Base-by-base conservation (phyloP, 2,329 filamentous ascomycete genomes). In the Xylariaceae sp. region DNA sequence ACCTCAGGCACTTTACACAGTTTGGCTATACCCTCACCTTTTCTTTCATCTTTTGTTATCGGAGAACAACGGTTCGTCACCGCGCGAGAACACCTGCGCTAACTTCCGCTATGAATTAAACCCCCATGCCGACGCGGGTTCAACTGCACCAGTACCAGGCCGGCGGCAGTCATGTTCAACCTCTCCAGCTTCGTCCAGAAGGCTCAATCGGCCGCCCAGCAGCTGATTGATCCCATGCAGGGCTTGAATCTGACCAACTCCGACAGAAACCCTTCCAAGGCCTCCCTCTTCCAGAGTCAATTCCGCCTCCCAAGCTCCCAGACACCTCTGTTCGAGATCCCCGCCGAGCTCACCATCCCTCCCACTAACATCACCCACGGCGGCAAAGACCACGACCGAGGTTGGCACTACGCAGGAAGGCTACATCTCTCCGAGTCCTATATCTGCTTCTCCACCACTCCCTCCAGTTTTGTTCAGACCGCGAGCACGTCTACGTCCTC, bases 401-500 rank as follows among this genome's bases (percentile, higher is more conserved):
- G 92, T 65, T 96, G 90, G 76, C 90, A 93, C 72, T 98, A 99
- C 78, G 87, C 88, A 21, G 95, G 95, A 47, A 93, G 93, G 75
- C 84, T 99, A 49, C 94, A 99, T 73, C 80, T 99, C 62, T 97
- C 92, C 74, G 94, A 99, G 77, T 86, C 90, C 67, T 99, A 90
- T 76, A 87, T 99, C 67, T 98, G 93, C 81, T 99, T 99, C 79
- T 97, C 93, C 0, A 97, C 95, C 6, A 91, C 95, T 49, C 88
- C 91, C 14, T 90, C 92, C 8, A 96, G 92, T 77, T 97, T 97
- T 75, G 75, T 91, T 37, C 87, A 87, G 62, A 88, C 89, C 0
- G 89, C 94, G 14, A 96, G 87, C 73, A 86, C 89, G 17, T 88
- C 86, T 61, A 88, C 89, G 0, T 93, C 92, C 17, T 91, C 89